Conservation (phyloP, 2,329 filamentous ascomycete genomes). For the Sporothrix globosa region DNA sequence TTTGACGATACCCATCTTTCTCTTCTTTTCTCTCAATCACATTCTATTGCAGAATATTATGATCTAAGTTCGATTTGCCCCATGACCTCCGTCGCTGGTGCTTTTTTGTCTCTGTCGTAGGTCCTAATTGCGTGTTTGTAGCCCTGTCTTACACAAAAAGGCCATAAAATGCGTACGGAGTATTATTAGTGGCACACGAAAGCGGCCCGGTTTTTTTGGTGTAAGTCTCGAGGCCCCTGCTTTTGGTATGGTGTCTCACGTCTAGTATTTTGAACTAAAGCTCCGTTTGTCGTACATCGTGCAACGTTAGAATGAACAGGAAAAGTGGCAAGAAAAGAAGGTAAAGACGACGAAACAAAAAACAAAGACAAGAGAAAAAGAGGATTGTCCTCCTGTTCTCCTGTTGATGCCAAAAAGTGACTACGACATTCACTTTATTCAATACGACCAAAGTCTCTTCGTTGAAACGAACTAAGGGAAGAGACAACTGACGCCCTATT, state of each 20-base stretch:
- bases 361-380: neutral
- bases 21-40: constrained; percentile 13
- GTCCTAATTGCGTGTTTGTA: neutral
- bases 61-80: neutral
- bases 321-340: neutral
- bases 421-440: constrained; percentile 7
- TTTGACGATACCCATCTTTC: constrained; percentile 31
- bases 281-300: neutral
- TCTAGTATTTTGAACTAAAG: no score
- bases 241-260: neutral
- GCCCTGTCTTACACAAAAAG: neutral
- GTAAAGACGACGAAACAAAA: constrained; percentile 23
- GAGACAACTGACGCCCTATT: neutral
- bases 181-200: neutral
- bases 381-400: neutral
- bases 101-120: neutral
- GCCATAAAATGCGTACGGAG: neutral
- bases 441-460: neutral
- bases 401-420: neutral
- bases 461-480: neutral
- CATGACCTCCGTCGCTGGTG: neutral
- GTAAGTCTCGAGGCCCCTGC: constrained; percentile 2
- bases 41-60: neutral
- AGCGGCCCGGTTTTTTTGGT: constrained; percentile 14
- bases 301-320: neutral